A percentile compares a stretch with the other conserved stretches of the same genome.
phyloP scores from a whole-genome alignment of 2,329 filamentous ascomycete species.

The Clathrospora elynae region DNA sequence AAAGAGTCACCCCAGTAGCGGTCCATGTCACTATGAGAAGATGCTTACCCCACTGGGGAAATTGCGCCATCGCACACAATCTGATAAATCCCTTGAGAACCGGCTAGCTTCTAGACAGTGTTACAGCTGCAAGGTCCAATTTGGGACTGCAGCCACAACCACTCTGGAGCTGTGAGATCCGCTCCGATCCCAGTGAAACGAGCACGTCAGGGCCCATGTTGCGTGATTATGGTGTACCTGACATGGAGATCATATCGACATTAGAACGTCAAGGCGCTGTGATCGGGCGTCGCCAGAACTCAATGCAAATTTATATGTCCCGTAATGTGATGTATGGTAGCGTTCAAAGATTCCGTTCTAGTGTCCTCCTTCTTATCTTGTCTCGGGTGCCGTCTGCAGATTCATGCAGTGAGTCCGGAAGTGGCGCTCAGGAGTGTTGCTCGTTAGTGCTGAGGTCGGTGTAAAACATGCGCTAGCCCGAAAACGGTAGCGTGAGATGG shows the following conservation, averaged over 20 bases:
- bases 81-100: slow-evolving; percentile 9
- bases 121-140: no score
- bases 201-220: slow-evolving; percentile 4
- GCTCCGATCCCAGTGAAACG: slow-evolving; percentile 18
- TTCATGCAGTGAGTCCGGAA: slow-evolving; percentile 8
- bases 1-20: slow-evolving; percentile 5
- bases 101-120: background rate
- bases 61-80: slow-evolving; percentile 49
- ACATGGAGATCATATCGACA: background rate
- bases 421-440: slow-evolving; percentile 7
- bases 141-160: slow-evolving; percentile 9
- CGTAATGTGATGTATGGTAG: no score
- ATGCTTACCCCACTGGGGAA: slow-evolving; percentile 14
- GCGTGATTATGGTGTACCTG: slow-evolving; percentile 3
- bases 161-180: slow-evolving; percentile 5
- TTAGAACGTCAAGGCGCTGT: background rate
- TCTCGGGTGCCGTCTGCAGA: slow-evolving; percentile 3
- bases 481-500: slow-evolving; percentile 22
- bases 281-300: no score
- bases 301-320: no score
- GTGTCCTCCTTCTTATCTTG: no score
- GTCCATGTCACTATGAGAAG: slow-evolving; percentile 17
- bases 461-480: slow-evolving; percentile 17
- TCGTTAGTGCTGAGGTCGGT: slow-evolving; percentile 20
- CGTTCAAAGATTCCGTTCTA: no score